Evolutionary conservation across 305 asterid genomes (phyloP).

Genomic region (Ilex paraguariensis): DNA sequence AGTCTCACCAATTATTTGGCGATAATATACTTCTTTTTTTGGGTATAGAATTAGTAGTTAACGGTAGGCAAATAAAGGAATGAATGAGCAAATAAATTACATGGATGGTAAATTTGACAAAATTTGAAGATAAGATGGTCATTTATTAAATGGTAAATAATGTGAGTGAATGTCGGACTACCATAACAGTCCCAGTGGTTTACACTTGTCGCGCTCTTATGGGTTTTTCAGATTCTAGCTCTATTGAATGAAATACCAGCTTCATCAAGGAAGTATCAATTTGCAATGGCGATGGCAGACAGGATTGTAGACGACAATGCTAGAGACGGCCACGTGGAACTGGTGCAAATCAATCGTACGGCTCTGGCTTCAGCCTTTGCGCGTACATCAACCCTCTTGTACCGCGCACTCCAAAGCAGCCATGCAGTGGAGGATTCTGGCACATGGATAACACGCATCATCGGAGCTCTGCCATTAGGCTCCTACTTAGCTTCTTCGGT

Average conservation of each 20-base stretch:
- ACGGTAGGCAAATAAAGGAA: no score
- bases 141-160: no score
- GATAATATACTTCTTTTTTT: no score
- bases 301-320: constrained; percentile 26
- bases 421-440: constrained; percentile 4
- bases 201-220: not conserved
- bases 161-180: no score
- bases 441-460: constrained; percentile 16
- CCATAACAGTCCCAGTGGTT: not conserved
- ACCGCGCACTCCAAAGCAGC: constrained; percentile 11
- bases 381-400: constrained; percentile 20
- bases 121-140: no score
- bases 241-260: constrained; percentile 27
- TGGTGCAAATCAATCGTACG: constrained; percentile 19
- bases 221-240: constrained; percentile 14
- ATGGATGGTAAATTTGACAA: no score
- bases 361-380: constrained; percentile 25
- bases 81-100: no score
- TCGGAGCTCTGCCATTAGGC: constrained; percentile 17
- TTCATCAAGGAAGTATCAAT: constrained; percentile 31
- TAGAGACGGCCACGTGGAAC: constrained; percentile 24
- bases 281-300: constrained; percentile 31
- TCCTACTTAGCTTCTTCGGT: constrained; percentile 11
- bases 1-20: no score
- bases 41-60: no score